Base-by-base conservation (phyloP, 257 asterid species). In the Ilex asprella region DNA sequence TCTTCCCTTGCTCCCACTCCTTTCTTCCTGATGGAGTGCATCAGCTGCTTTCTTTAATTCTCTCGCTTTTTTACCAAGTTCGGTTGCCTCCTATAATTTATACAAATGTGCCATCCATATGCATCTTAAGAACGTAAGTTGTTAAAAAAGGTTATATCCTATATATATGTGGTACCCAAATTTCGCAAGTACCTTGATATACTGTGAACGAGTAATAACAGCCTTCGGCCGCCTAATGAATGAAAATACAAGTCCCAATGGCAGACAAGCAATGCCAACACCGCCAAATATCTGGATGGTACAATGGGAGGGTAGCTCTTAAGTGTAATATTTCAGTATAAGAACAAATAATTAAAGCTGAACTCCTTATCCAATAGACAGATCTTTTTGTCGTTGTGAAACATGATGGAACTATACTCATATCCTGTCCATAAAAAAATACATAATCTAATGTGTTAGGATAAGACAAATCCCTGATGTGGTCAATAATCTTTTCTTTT, bases 181-280 rank as follows among this genome's bases (percentile, higher is more conserved):
- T 41, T 30, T 21, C 44, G 54, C 53, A 70, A 69, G 54, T 75
- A 92, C 99, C 97, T 87, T 93, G 75, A 93, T 93, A 83, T 93
- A 93, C 74, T 93, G 99, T 14, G 99, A 93, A 57, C 99, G 96
- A 51, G 97, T 93, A 57, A 93, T 93, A 61, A 93, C 99, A 70
- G 99, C 99, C 94, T 85, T 93, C 58, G 99, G 99, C 65, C 99
- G 96, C 71, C 97, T 86, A 68, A 89, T 56, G 77, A 93, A 93
- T 56, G 99, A 87, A 78, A 81, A 87, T 72, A 93, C 85, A 59
- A 93, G 91, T 63, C 99, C 96, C 80, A 93, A 63, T 12, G 99
- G 99, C 35, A 89, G 93, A 83, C 95, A 87, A 55, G 96, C 95
- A 71, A 93, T 93, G 76, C 99, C 99, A 62, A 93, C 94, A 59